Percentiles rank a stretch among this genome's conserved stretches.
Evolutionary conservation across 805 yeast genomes (phyloP).

Genomic region (Candida odintsovae): DNA sequence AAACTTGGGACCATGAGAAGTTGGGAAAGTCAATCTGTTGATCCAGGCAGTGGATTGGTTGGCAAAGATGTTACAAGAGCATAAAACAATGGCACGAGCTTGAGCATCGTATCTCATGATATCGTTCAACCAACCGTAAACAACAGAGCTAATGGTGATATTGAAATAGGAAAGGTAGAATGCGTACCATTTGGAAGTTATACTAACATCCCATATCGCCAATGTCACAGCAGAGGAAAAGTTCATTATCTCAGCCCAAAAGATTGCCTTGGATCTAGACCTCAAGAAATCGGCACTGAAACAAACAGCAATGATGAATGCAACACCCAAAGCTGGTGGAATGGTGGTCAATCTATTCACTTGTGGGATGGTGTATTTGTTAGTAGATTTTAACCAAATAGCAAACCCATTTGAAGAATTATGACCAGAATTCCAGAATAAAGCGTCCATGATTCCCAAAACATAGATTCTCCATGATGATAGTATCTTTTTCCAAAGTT

Average conservation of each 20-base stretch:
- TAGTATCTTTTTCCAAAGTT: conserved; percentile 49
- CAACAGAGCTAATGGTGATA: conserved; percentile 2
- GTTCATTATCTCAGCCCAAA: conserved; percentile 38
- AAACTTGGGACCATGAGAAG: conserved; percentile 50
- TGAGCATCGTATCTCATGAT: conserved; percentile 50
- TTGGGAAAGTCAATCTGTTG: conserved; percentile 24
- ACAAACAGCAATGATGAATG: conserved; percentile 5
- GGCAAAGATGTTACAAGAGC: conserved; percentile 40
- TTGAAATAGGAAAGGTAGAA: conserved; percentile 28
- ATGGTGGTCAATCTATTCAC: conserved; percentile 28
- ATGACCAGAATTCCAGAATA: conserved; percentile 50
- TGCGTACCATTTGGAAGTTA: conserved; percentile 48
- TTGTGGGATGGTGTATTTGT: conserved; percentile 30
- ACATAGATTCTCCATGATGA: conserved; percentile 49
- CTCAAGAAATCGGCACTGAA: conserved; percentile 28
- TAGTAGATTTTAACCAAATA: conserved; percentile 43
- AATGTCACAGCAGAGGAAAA: conserved; percentile 39
- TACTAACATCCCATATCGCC: conserved; percentile 46
- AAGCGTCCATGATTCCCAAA: conserved; percentile 42
- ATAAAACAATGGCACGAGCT: conserved; percentile 39
- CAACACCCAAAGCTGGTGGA: conserved; percentile 27
- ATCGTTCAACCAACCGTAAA: conserved; percentile 53
- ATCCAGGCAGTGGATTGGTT: conserved; percentile 52
- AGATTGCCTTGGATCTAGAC: conserved; percentile 37
- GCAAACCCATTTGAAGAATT: conserved; percentile 33